Conservation (phyloP, 2,329 filamentous ascomycete genomes). For the Fusarium xyrophilum region DNA sequence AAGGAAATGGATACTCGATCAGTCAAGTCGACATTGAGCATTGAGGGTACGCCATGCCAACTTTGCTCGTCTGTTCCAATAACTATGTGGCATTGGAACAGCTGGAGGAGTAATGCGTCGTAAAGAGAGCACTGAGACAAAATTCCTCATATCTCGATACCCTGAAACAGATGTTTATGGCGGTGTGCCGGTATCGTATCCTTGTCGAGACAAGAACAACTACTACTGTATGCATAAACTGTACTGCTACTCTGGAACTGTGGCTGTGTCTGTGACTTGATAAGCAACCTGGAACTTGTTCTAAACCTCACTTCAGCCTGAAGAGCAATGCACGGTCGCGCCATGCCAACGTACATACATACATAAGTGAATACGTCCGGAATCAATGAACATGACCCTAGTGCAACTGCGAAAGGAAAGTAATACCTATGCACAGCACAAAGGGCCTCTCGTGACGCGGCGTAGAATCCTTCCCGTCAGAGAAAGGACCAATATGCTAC, state of each 20-base stretch:
- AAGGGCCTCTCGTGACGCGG: constrained; percentile 26
- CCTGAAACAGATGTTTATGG: constrained; percentile 33
- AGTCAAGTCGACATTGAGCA: not conserved
- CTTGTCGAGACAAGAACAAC: constrained; percentile 11
- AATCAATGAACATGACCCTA: constrained; percentile 19
- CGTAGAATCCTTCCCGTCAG: not conserved
- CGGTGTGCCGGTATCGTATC: constrained; percentile 26
- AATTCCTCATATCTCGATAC: constrained; percentile 23
- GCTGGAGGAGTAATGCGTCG: not conserved
- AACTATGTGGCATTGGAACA: not conserved
- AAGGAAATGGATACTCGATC: not conserved
- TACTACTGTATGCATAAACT: not conserved
- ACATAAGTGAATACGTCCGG: not conserved
- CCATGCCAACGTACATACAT: not conserved
- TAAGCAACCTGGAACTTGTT: not conserved
- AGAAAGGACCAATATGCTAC: constrained; percentile 18
- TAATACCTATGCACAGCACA: not conserved
- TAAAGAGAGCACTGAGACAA: not conserved
- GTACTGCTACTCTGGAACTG: constrained; percentile 17
- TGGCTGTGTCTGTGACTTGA: not conserved
- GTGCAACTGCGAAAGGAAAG: not conserved
- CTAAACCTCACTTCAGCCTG: not conserved
- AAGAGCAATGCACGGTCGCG: not conserved
- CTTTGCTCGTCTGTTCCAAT: constrained; percentile 4
- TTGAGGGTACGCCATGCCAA: not conserved